These are phyloP conservation scores for Melanopsichium pennsylvanicum DNA, from an alignment of 1,284 basidiomycete genomes.

Conservation along the genomic window DNA sequence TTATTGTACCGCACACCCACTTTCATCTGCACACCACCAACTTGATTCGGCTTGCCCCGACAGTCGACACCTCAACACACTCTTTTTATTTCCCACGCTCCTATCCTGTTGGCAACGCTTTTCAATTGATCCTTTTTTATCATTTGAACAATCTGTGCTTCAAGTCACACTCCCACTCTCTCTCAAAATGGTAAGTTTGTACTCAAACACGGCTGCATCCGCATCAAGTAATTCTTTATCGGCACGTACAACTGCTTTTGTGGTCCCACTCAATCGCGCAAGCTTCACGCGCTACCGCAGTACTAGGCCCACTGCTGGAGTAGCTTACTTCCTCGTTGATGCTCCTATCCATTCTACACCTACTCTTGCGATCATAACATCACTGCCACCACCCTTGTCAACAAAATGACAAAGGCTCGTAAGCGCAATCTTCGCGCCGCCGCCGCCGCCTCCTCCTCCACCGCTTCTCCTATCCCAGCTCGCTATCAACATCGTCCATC, in stretches of 20 bases:
- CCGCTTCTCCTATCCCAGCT: neutral
- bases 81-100: slow-evolving; percentile 1
- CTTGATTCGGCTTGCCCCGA: too few species aligned
- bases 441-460: slow-evolving; percentile 1
- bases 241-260: too few species aligned
- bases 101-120: too few species aligned
- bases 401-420: slow-evolving; percentile 33
- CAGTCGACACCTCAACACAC: too few species aligned
- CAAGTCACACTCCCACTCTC: neutral
- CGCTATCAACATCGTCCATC: neutral
- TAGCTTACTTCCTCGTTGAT: neutral
- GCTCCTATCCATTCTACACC: too few species aligned
- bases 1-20: neutral
- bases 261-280: slow-evolving; percentile 2
- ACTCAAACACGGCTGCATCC: slow-evolving; percentile 1
- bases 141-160: too few species aligned
- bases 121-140: too few species aligned
- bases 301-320: neutral
- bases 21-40: too few species aligned
- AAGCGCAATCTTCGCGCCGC: slow-evolving; percentile 27
- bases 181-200: slow-evolving; percentile 17
- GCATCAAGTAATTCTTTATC: neutral
- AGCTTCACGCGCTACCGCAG: too few species aligned
- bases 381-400: too few species aligned
- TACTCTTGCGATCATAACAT: too few species aligned